phyloP scores from a whole-genome alignment of 345 rosid species.

The Lepidium sativum region DNA sequence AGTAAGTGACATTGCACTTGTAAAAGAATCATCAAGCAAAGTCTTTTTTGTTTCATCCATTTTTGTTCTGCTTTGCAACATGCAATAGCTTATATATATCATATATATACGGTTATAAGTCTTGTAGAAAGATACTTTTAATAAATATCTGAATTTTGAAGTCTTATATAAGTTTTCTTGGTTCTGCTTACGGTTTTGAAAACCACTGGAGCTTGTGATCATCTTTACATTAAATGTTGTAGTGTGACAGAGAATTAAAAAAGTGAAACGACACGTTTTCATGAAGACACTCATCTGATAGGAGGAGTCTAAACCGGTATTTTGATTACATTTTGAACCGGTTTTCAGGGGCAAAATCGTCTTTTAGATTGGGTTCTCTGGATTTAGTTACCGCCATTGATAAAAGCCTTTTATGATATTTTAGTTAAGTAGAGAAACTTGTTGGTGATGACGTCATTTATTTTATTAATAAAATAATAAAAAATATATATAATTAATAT shows the following conservation, averaged over 20 bases:
- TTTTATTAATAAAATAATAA: too few relatives aligned
- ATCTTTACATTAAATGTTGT: slow-evolving; percentile 23
- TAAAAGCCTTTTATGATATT: background rate
- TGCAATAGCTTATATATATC: slow-evolving; percentile 8
- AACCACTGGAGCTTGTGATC: slow-evolving; percentile 12
- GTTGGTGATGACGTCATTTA: slow-evolving; percentile 1
- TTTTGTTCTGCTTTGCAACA: background rate
- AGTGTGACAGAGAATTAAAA: background rate
- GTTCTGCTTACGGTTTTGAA: slow-evolving; percentile 15
- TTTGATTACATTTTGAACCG: too few relatives aligned
- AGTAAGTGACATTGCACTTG: slow-evolving; percentile 30
- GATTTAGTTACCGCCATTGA: background rate
- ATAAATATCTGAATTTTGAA: background rate
- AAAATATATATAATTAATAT: too few relatives aligned
- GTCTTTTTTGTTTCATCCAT: slow-evolving; percentile 21
- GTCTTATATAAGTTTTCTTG: background rate
- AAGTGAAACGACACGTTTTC: background rate
- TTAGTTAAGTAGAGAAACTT: background rate
- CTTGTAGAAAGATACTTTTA: background rate
- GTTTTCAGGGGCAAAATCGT: background rate
- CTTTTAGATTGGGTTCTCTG: background rate
- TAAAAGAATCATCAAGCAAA: slow-evolving; percentile 24
- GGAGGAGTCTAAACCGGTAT: background rate
- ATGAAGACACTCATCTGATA: background rate
- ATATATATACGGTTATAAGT: background rate